phyloP scores from a whole-genome alignment of 345 rosid species.

The Citrus mangshanensis region DNA sequence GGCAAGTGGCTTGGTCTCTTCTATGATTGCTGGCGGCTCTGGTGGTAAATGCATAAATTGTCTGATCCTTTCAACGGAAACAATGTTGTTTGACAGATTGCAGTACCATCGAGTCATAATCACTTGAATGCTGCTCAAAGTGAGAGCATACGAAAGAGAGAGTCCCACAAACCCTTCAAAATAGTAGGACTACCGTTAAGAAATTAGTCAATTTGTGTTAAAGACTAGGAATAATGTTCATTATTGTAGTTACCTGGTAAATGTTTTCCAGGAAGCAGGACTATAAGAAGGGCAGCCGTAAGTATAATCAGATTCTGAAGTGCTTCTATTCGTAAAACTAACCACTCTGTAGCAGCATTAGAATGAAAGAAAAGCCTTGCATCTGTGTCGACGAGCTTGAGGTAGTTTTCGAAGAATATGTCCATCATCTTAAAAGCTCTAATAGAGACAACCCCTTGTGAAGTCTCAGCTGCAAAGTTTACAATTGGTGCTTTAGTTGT shows the following conservation, averaged over 20 bases:
- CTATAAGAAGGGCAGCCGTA: conserved; percentile 67
- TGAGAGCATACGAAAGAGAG: conserved; percentile 70
- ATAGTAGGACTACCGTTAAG: background rate
- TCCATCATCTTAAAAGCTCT: conserved; percentile 76
- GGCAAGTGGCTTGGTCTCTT: conserved; percentile 14
- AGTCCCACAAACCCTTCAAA: conserved; percentile 66
- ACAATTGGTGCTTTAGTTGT: conserved; percentile 91
- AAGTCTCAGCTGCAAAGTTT: conserved; percentile 84
- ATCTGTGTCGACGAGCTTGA: conserved; percentile 63
- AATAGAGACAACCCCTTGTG: conserved; percentile 71
- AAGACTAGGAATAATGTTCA: background rate
- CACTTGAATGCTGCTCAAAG: conserved; percentile 51
- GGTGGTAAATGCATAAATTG: conserved; percentile 32
- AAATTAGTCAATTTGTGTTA: background rate
- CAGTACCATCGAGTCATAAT: conserved; percentile 54
- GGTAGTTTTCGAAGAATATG: conserved; percentile 56
- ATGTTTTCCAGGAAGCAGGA: conserved; percentile 61
- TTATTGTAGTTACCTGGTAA: conserved; percentile 38
- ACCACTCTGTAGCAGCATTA: conserved; percentile 79
- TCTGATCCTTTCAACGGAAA: conserved; percentile 33
- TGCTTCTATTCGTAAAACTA: conserved; percentile 59
- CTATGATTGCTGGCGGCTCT: conserved; percentile 26
- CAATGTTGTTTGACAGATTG: conserved; percentile 27
- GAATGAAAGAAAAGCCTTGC: conserved; percentile 74
- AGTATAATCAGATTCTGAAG: conserved; percentile 70